These are phyloP conservation scores for Lentinula edodes DNA, from an alignment of 768 basidiomycete species.

Conservation along the genomic window DNA sequence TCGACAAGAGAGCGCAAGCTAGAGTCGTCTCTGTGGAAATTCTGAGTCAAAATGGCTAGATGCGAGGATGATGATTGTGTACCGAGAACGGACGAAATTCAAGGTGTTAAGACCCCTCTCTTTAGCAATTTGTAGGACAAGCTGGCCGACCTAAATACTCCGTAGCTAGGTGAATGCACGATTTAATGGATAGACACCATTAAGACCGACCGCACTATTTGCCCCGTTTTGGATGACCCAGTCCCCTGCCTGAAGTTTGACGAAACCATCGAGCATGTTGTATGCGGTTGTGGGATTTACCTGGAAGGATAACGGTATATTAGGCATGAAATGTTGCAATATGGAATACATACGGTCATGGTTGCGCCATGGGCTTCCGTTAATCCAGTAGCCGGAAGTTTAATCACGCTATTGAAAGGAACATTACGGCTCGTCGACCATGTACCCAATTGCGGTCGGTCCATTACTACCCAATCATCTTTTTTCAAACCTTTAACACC, in stretches of 20 bases:
- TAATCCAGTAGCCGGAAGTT: slow-evolving; percentile 45
- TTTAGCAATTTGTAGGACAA: slow-evolving; percentile 82
- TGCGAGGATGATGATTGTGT: slow-evolving; percentile 7
- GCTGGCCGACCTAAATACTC: slow-evolving; percentile 63
- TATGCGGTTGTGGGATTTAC: slow-evolving; percentile 84
- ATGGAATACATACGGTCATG: slow-evolving; percentile 47
- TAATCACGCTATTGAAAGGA: slow-evolving; percentile 48
- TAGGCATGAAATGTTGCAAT: neutral
- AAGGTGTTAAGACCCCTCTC: slow-evolving; percentile 67
- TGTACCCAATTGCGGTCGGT: slow-evolving; percentile 65
- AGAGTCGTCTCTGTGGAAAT: slow-evolving; percentile 31
- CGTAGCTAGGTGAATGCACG: slow-evolving; percentile 2
- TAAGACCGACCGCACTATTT: slow-evolving; percentile 67
- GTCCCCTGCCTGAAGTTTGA: slow-evolving; percentile 57
- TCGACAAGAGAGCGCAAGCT: slow-evolving; percentile 43
- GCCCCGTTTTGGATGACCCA: slow-evolving; percentile 86
- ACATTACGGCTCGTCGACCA: slow-evolving; percentile 63
- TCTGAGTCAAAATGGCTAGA: neutral
- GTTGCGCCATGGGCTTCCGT: slow-evolving; percentile 69
- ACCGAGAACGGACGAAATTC: slow-evolving; percentile 77
- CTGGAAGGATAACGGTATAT: slow-evolving; percentile 22
- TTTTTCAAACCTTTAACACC: slow-evolving; percentile 42
- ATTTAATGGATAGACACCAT: neutral
- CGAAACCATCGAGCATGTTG: slow-evolving; percentile 74
- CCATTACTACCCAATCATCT: slow-evolving; percentile 74